phyloP scores from a whole-genome alignment of 192 early-diverging fungal species.

The Gaertneriomyces sp. region DNA sequence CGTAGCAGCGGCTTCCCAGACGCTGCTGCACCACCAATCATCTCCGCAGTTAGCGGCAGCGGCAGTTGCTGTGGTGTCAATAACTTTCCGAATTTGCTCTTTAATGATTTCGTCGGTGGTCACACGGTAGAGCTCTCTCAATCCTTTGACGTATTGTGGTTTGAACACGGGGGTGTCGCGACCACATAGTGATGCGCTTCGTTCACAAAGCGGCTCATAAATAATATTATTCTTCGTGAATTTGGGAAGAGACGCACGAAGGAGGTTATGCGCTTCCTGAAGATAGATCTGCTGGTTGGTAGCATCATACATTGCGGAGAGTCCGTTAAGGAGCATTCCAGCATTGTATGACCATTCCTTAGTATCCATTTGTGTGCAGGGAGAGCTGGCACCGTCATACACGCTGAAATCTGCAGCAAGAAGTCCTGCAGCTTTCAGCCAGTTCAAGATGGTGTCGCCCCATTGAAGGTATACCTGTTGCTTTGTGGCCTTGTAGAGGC shows the following conservation, averaged over 20 bases:
- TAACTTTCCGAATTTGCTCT: conserved; percentile 16
- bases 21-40: conserved; percentile 15
- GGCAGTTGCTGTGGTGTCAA: conserved; percentile 23
- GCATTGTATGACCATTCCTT: conserved; percentile 5
- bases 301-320: conserved; percentile 33
- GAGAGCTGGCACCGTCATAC: conserved; percentile 23
- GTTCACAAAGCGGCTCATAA: conserved; percentile 17
- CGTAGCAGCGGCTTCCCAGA: conserved; percentile 16
- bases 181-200: not conserved
- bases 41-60: not conserved
- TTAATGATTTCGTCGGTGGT: conserved; percentile 22
- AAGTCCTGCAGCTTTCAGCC: conserved; percentile 31
- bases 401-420: conserved; percentile 17
- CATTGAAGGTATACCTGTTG: conserved; percentile 31
- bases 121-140: conserved; percentile 18
- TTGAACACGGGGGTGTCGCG: conserved; percentile 12
- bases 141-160: conserved; percentile 16
- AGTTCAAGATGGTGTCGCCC: conserved; percentile 32
- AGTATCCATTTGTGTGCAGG: conserved; percentile 11
- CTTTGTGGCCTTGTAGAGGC: conserved; percentile 29
- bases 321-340: conserved; percentile 19
- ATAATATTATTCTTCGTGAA: conserved; percentile 23
- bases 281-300: conserved; percentile 17
- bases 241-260: conserved; percentile 8
- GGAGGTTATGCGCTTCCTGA: conserved; percentile 19